These are phyloP conservation scores for Diversispora eburnea DNA, from an alignment of 192 early-diverging fungal genomes.

Conservation along the genomic window DNA sequence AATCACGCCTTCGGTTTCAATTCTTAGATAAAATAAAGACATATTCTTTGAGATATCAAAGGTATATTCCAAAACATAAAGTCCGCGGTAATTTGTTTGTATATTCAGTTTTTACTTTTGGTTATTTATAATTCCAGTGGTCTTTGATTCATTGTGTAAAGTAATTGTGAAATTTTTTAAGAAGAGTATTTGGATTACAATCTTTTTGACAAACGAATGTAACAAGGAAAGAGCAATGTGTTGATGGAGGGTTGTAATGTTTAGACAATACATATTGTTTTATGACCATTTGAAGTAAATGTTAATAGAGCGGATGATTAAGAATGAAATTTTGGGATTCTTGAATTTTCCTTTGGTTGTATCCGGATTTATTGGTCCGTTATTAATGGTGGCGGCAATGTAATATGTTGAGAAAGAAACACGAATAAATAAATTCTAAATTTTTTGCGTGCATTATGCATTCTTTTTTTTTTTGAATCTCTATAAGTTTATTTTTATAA, in stretches of 20 bases:
- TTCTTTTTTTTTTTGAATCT: too few relatives aligned
- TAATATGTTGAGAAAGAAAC: too few relatives aligned
- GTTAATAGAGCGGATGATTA: not conserved
- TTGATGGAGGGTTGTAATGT: not conserved
- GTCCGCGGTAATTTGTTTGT: not conserved
- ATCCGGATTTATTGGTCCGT: too few relatives aligned
- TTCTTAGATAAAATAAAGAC: not conserved
- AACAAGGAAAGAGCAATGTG: not conserved
- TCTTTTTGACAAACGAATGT: slow-evolving; percentile 5
- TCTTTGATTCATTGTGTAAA: slow-evolving; percentile 1
- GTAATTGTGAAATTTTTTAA: slow-evolving; percentile 1
- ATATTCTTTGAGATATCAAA: slow-evolving; percentile 10
- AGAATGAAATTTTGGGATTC: too few relatives aligned
- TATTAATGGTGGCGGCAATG: too few relatives aligned
- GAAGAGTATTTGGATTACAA: not conserved
- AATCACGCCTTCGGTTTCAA: not conserved
- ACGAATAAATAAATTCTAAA: too few relatives aligned
- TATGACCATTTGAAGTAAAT: not conserved
- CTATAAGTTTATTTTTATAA: too few relatives aligned
- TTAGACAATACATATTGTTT: not conserved
- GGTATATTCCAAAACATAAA: not conserved
- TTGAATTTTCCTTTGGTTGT: too few relatives aligned
- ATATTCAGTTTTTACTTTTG: not conserved
- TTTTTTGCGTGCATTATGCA: too few relatives aligned
- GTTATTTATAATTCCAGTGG: not conserved